phyloP scores from a whole-genome alignment of 2,329 filamentous ascomycete genomes.

The Diplodia intermedia region DNA sequence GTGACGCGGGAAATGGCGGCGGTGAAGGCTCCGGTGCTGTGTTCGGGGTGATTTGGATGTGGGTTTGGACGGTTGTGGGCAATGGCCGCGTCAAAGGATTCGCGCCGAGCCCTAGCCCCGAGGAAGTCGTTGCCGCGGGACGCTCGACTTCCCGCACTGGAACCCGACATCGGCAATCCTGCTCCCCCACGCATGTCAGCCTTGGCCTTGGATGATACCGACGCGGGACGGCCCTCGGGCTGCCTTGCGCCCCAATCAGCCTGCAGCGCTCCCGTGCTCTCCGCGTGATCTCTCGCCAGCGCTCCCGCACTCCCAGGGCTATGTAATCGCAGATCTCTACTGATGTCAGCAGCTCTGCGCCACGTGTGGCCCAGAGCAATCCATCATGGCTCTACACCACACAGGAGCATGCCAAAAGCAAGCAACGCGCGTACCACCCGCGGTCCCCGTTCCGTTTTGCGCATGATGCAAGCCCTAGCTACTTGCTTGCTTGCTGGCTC shows the following conservation, averaged over 20 bases:
- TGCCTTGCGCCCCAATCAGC: not conserved
- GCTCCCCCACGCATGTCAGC: slow-evolving; percentile 4
- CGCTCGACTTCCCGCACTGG: not conserved
- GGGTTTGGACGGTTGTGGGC: not conserved
- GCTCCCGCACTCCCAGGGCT: not conserved
- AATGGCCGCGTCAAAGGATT: not conserved
- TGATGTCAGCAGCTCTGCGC: not conserved
- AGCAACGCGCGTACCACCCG: not conserved
- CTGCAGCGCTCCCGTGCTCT: not conserved
- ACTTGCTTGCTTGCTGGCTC: not conserved
- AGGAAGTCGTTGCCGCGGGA: slow-evolving; percentile 6
- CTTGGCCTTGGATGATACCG: not conserved
- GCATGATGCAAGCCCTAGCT: too few species aligned
- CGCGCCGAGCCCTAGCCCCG: not conserved
- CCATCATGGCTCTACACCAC: not conserved
- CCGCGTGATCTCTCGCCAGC: not conserved
- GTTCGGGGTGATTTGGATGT: not conserved
- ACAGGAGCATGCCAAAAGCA: not conserved
- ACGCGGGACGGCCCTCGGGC: too few species aligned
- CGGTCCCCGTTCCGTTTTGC: too few species aligned
- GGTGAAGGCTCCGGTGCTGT: not conserved
- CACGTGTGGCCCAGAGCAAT: not conserved
- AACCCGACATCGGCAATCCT: not conserved
- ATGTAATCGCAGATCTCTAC: not conserved
- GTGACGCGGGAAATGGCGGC: not conserved